These are phyloP conservation scores for Fusarium brachygibbosum DNA, from an alignment of 2,329 filamentous ascomycete species.

Conservation along the genomic window DNA sequence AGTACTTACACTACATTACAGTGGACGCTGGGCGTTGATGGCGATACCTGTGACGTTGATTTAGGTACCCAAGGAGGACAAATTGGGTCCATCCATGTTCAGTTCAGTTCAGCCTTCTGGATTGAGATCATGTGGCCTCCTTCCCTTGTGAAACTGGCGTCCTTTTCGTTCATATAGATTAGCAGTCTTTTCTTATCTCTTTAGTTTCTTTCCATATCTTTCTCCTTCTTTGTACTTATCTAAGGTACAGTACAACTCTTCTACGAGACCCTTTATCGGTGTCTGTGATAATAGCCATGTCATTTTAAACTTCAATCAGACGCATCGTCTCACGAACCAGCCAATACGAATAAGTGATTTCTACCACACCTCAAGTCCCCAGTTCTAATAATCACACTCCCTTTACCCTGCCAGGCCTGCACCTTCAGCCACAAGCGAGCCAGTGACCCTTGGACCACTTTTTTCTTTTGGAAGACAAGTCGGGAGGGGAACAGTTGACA, in stretches of 20 bases:
- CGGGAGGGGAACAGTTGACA: slow-evolving; percentile 39
- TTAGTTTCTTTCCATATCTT: background rate
- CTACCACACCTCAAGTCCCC: slow-evolving; percentile 37
- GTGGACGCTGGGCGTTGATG: slow-evolving; percentile 15
- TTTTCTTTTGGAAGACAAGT: slow-evolving; percentile 26
- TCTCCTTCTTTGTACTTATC: slow-evolving; percentile 5
- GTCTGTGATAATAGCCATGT: slow-evolving; percentile 18
- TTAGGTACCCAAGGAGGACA: slow-evolving; percentile 6
- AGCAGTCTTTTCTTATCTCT: slow-evolving; percentile 9
- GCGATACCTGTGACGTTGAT: slow-evolving; percentile 31
- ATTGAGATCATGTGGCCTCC: slow-evolving; percentile 37
- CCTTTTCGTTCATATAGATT: slow-evolving; percentile 7
- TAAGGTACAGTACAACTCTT: background rate
- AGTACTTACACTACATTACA: background rate
- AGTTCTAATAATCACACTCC: slow-evolving; percentile 44
- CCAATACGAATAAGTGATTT: slow-evolving; percentile 39
- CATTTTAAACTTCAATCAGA: slow-evolving; percentile 32
- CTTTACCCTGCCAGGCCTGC: slow-evolving; percentile 19
- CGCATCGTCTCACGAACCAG: slow-evolving; percentile 25
- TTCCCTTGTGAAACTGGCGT: slow-evolving; percentile 26
- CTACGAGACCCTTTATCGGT: slow-evolving; percentile 6
- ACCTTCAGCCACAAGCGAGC: slow-evolving; percentile 21
- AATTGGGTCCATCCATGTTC: background rate
- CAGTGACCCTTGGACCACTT: slow-evolving; percentile 39
- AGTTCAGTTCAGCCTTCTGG: background rate